phyloP scores from a whole-genome alignment of 148 eudicot species.

The Rhododendron williamsianum region DNA sequence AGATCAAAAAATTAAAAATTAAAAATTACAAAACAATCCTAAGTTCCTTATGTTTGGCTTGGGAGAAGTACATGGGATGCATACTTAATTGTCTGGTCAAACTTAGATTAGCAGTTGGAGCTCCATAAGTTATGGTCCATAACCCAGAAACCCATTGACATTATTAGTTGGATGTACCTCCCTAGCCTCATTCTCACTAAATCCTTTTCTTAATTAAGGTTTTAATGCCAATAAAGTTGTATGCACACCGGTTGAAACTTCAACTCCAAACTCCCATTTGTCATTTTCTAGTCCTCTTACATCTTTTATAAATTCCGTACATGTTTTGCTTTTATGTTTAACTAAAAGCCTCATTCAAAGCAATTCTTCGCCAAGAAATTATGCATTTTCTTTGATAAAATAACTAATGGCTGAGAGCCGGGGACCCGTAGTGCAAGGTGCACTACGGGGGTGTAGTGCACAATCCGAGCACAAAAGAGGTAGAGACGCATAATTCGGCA shows the following conservation, averaged over 20 bases:
- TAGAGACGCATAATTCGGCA: background rate
- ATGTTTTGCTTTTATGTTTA: background rate
- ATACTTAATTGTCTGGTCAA: background rate
- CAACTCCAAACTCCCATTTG: background rate
- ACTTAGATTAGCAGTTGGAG: background rate
- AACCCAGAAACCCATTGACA: background rate
- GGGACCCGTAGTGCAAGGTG: background rate
- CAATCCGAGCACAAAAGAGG: background rate
- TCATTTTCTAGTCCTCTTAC: background rate
- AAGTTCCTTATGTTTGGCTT: background rate
- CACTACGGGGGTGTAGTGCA: background rate
- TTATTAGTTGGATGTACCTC: background rate
- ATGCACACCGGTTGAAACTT: background rate
- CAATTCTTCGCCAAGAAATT: background rate
- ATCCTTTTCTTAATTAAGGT: background rate
- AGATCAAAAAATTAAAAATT: background rate
- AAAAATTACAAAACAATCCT: too few species aligned
- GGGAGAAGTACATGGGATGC: background rate
- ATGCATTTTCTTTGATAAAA: background rate
- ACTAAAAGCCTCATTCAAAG: background rate
- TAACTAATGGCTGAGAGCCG: background rate
- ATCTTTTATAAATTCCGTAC: background rate
- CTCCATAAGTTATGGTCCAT: background rate
- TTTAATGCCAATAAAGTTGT: background rate
- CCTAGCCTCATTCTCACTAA: background rate